Percentiles rank a stretch among this genome's conserved stretches.
Conservation (phyloP, 768 basidiomycete genomes). For the Tricholoma bakamatsutake region DNA sequence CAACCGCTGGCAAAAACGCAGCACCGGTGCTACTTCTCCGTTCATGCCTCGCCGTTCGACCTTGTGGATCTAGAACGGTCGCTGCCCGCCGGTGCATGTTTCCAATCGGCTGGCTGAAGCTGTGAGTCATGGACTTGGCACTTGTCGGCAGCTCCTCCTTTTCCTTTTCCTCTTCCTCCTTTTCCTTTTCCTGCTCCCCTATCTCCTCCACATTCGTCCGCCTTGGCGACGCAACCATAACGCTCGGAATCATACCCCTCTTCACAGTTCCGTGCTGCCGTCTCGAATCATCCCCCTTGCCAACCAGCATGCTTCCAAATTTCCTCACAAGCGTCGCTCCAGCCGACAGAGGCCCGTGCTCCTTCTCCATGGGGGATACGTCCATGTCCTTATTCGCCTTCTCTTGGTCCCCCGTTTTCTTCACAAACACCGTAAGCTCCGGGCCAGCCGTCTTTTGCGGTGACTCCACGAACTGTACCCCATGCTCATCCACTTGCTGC, state of each 20-base stretch:
- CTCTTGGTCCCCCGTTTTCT: conserved; percentile 31
- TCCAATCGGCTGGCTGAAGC: conserved; percentile 52
- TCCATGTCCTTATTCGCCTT: conserved; percentile 20
- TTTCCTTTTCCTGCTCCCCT: conserved; percentile 22
- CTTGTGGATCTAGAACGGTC: conserved; percentile 68
- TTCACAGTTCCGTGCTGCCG: conserved; percentile 31
- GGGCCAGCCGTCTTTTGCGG: conserved; percentile 60
- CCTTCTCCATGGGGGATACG: conserved; percentile 22
- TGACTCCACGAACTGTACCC: conserved; percentile 26
- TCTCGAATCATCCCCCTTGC: conserved; percentile 37
- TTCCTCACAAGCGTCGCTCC: conserved; percentile 72
- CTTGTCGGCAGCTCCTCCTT: conserved; percentile 4
- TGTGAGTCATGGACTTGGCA: conserved; percentile 29
- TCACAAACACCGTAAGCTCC: conserved; percentile 51
- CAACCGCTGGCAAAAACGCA: conserved; percentile 32
- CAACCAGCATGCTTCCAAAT: conserved; percentile 66
- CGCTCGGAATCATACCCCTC: conserved; percentile 46
- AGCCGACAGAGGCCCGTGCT: conserved; percentile 38
- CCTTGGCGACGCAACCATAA: conserved; percentile 28
- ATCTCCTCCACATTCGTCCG: conserved; percentile 30
- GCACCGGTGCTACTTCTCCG: conserved; percentile 75
- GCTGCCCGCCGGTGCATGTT: conserved; percentile 68
- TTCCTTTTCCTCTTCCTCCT: conserved; percentile 19
- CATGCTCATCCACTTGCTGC: conserved; percentile 38
- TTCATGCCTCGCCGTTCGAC: conserved; percentile 59